Conservation (phyloP, 1,284 basidiomycete genomes). For the Trametes polyzona region DNA sequence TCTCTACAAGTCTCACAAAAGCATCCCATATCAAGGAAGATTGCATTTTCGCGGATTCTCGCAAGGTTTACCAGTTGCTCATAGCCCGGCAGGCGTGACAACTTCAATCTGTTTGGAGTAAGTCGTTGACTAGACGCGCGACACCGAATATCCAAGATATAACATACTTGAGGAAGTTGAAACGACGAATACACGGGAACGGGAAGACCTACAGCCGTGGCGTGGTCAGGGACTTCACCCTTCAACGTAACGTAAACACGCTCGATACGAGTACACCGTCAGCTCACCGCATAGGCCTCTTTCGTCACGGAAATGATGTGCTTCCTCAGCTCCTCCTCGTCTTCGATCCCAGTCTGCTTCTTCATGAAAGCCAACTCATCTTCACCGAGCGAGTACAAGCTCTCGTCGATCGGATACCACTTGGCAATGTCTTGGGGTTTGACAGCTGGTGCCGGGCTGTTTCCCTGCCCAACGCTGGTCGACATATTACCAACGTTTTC, state of each 20-base stretch:
- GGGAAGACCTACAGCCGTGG: slow-evolving; percentile 34
- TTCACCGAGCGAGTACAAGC: slow-evolving; percentile 19
- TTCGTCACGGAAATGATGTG: slow-evolving; percentile 49
- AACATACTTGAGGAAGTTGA: background rate
- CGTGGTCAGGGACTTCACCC: too few relatives aligned
- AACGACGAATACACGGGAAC: slow-evolving; percentile 37
- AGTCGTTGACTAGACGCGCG: background rate
- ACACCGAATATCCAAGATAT: background rate
- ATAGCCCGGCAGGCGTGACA: slow-evolving; percentile 35
- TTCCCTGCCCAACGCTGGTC: too few relatives aligned
- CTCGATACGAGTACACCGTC: too few relatives aligned
- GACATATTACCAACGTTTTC: too few relatives aligned
- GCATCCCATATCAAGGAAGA: slow-evolving; percentile 52
- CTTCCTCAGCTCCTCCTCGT: slow-evolving; percentile 42
- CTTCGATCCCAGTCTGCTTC: slow-evolving; percentile 42
- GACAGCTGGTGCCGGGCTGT: too few relatives aligned
- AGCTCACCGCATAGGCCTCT: slow-evolving; percentile 45
- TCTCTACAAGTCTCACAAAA: slow-evolving; percentile 44
- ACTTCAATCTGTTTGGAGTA: slow-evolving; percentile 49
- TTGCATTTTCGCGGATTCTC: slow-evolving; percentile 42
- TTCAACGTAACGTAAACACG: too few relatives aligned
- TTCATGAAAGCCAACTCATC: slow-evolving; percentile 44
- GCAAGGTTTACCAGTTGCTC: slow-evolving; percentile 43
- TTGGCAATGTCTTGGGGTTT: background rate
- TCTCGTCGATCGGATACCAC: background rate